These are phyloP conservation scores for Phytophthora tentaculata DNA, from an alignment of 352 stramenopile genomes.

Conservation along the genomic window DNA sequence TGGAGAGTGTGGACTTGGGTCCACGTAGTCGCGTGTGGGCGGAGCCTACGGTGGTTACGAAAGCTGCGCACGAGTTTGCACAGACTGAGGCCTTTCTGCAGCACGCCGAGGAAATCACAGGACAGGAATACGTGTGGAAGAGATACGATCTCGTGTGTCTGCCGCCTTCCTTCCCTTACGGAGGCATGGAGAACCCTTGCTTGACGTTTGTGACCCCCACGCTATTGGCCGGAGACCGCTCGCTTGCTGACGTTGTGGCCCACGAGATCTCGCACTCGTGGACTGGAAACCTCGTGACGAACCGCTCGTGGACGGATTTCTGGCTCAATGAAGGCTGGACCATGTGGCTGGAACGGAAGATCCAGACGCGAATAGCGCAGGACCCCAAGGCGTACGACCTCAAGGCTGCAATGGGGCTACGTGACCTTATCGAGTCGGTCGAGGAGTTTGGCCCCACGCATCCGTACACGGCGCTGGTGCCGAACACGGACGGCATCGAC, in stretches of 20 bases:
- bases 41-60: conserved; percentile 93
- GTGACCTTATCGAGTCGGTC: conserved; percentile 50
- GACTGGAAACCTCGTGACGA: conserved; percentile 98
- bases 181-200: conserved; percentile 84
- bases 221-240: conserved; percentile 93
- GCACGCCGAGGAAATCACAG: conserved; percentile 92
- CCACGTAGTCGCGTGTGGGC: conserved; percentile 92
- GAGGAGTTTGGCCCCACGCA: conserved; percentile 63
- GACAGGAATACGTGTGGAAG: conserved; percentile 94
- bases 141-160: conserved; percentile 98
- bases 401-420: conserved; percentile 57
- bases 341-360: conserved; percentile 97
- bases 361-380: conserved; percentile 80
- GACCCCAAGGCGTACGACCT: conserved; percentile 60
- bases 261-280: conserved; percentile 98
- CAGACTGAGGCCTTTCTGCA: conserved; percentile 95
- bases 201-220: conserved; percentile 98
- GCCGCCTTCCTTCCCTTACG: conserved; percentile 93
- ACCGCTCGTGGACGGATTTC: conserved; percentile 96
- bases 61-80: conserved; percentile 93
- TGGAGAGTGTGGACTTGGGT: conserved; percentile 91
- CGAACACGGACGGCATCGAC: conserved; percentile 88
- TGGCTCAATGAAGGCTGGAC: conserved; percentile 99
- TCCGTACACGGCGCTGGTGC: conserved; percentile 91
- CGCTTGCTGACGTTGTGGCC: conserved; percentile 95